Evolutionary conservation across 768 basidiomycete genomes (phyloP).

Genomic region (Tulasnella sp.): DNA sequence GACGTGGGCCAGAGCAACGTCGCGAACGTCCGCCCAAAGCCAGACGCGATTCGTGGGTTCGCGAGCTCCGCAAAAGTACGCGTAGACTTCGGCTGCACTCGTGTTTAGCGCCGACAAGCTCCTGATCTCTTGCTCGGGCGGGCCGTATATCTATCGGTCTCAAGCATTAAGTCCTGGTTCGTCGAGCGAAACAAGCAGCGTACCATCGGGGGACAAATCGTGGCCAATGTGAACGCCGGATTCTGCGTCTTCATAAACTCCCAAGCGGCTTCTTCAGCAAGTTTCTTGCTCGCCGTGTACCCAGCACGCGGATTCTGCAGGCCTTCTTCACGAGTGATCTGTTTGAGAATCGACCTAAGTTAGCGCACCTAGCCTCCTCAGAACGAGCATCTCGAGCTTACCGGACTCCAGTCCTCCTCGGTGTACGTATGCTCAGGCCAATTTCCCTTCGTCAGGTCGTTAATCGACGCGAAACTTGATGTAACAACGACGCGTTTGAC

Average conservation of each 20-base stretch:
- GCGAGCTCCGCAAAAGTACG: constrained; percentile 5
- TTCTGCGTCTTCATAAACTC: constrained; percentile 32
- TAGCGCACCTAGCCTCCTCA: neutral
- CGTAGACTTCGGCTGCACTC: constrained; percentile 6
- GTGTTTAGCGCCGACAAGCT: constrained; percentile 6
- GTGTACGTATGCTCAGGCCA: constrained; percentile 16
- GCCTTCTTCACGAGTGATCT: constrained; percentile 8
- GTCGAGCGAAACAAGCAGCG: neutral
- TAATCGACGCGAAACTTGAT: constrained; percentile 20
- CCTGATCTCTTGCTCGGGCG: constrained; percentile 8
- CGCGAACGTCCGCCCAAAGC: constrained; percentile 24
- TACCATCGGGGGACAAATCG: constrained; percentile 46
- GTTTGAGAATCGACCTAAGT: neutral
- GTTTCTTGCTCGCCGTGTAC: constrained; percentile 52
- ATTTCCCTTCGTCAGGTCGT: constrained; percentile 1
- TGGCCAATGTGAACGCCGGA: constrained; percentile 35
- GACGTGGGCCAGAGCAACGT: constrained; percentile 22
- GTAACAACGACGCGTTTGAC: constrained; percentile 23
- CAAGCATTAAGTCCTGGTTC: neutral
- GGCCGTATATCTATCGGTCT: constrained; percentile 6
- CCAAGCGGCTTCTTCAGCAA: constrained; percentile 56
- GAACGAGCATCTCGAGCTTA: neutral
- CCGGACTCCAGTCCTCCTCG: constrained; percentile 17
- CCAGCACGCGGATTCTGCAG: neutral
- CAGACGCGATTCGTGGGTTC: neutral